These are phyloP conservation scores for Penicillium manginii DNA, from an alignment of 495 filamentous ascomycete species.

Conservation along the genomic window DNA sequence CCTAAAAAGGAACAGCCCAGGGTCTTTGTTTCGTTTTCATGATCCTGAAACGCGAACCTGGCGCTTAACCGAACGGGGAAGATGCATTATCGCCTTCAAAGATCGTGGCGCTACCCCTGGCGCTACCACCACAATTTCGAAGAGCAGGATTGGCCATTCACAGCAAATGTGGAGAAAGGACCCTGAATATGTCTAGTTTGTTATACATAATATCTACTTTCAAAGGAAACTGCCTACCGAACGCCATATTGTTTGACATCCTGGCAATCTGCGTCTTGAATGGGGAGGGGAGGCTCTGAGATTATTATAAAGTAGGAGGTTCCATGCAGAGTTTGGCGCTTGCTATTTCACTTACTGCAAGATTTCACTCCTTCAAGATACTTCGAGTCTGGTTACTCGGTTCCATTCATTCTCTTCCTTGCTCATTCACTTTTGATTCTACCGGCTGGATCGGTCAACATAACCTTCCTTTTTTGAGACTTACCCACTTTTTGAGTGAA, in stretches of 20 bases:
- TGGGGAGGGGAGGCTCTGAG: too few species aligned
- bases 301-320: not conserved
- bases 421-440: not conserved
- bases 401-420: not conserved
- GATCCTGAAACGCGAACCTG: not conserved
- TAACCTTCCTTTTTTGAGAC: not conserved
- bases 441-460: not conserved
- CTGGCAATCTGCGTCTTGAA: not conserved
- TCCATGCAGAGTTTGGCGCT: not conserved
- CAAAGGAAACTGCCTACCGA: conserved; percentile 8
- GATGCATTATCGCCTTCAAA: not conserved
- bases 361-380: not conserved
- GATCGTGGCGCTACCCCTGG: conserved; percentile 1
- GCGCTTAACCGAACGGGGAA: conserved; percentile 1
- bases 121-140: not conserved
- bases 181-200: conserved; percentile 1
- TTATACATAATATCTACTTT: not conserved
- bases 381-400: conserved; percentile 4
- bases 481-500: not conserved
- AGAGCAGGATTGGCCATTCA: not conserved
- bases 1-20: not conserved
- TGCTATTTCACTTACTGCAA: not conserved
- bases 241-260: conserved; percentile 3
- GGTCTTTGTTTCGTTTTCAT: not conserved
- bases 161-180: not conserved